Evolutionary conservation across 2,329 filamentous ascomycete species (phyloP), one percentile per base, ranked within the genome.

Genomic region (Aspergillus ruber): DNA sequence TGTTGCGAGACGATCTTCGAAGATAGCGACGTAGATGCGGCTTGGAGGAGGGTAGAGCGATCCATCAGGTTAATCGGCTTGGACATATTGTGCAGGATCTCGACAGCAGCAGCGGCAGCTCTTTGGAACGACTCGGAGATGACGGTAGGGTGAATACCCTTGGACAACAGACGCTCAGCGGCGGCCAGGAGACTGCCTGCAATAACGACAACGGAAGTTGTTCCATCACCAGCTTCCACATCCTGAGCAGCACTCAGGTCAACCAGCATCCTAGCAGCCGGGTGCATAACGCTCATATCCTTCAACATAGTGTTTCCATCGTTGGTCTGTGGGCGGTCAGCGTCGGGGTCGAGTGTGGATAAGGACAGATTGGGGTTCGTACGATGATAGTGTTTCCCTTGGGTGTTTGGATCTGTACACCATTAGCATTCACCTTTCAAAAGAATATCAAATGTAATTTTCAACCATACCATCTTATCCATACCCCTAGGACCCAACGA

Each of bases 1-100:
- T 98, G 90, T 73, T 97, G 91, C 50, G 91, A 93, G 53, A 98
- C 93, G 63, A 98, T 97, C 77, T 98, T 98, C 61, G 93, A 97
- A 44, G 90, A 96, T 47, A 98, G 83, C 33, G 93, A 95, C 44
- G 93, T 98, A 58, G 93, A 95, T 57, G 93, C 93, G 53, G 93
- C 93, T 78, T 97, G 94, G 56, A 97, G 84, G 52, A 98, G 85
- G 36, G 90, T 90, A 40, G 88, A 78, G 49, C 88, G 90, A 70
- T 98, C 93, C 66, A 80, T 83, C 50, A 98, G 82, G 55, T 87
- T 83, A 63, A 98, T 91, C 44, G 93, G 91, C 59, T 91, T 86
- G 61, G 91, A 95, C 88, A 98, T 98, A 58, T 88, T 86, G 73
- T 95, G 88, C 48, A 98, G 83, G 50, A 95, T 84, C 63, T 90